Evolutionary conservation across 352 stramenopile species (phyloP), one percentile per base, ranked within the genome.

Genomic region (Phytophthora cactorum): DNA sequence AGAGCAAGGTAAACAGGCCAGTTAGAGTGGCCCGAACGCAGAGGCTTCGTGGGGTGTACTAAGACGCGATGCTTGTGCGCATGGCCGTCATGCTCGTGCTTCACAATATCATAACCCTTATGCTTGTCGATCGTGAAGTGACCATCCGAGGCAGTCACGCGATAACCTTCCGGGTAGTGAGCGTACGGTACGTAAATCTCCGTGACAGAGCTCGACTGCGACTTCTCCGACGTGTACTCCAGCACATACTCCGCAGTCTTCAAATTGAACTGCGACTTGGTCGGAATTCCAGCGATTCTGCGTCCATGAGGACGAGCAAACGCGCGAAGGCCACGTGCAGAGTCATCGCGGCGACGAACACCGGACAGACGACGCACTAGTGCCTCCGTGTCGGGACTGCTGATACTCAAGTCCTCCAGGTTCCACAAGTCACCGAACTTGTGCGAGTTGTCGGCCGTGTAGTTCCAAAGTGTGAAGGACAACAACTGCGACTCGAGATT

Each of bases 391-490:
- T 67, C 76, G 4, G 74, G 59, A 43, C 82, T 93, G 52, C 91
- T 90, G 50, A 96, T 76, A 53, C 84, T 92, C 51, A 96, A 55
- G 52, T 96, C 88, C 36, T 43, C 36, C 10, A 43, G 36, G 36
- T 43, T 43, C 36, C 36, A 43, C 44, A 77, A 29, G 51, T 93
- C 87, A 39, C 87, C 86, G 31, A 81, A 90, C 25, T 72, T 51
- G 69, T 96, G 81, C 52, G 53, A 77, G 66, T 95, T 95, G 39
- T 83, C 70, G 2, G 85, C 73, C 25, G 85, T 82, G 76, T 97
- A 97, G 57, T 85, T 93, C 90, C 90, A 97, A 32, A 97, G 60
- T 32, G 89, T 96, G 64, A 91, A 97, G 36, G 70, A 86, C 46
- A 90, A 53, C 57, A 90, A 53, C 58, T 86, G 85, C 51, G 70